Conservation (phyloP, 768 basidiomycete species). For the Mycena rosella region DNA sequence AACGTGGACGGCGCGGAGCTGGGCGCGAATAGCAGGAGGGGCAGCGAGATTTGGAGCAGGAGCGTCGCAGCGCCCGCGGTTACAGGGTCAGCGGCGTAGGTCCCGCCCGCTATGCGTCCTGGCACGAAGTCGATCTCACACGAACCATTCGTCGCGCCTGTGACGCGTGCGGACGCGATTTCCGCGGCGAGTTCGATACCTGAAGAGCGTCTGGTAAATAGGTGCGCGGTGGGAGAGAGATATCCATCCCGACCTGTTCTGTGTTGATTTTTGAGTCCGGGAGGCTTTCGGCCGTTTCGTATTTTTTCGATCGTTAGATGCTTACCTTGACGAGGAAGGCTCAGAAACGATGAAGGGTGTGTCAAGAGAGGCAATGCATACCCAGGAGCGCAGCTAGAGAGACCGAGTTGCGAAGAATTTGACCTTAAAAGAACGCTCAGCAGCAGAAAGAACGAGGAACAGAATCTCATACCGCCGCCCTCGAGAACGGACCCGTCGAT, state of each 20-base stretch:
- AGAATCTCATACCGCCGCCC: slow-evolving; percentile 63
- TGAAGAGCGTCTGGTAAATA: slow-evolving; percentile 39
- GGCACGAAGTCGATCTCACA: slow-evolving; percentile 68
- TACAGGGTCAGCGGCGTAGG: slow-evolving; percentile 57
- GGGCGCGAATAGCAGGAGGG: slow-evolving; percentile 72
- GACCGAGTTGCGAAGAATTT: slow-evolving; percentile 73
- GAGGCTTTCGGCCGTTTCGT: slow-evolving; percentile 66
- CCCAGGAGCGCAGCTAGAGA: slow-evolving; percentile 73
- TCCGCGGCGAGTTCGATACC: slow-evolving; percentile 75
- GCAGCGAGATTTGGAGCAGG: slow-evolving; percentile 78
- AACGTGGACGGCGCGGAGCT: slow-evolving; percentile 57
- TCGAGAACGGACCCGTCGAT: slow-evolving; percentile 67
- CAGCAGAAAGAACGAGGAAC: not conserved
- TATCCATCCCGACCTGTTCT: slow-evolving; percentile 63
- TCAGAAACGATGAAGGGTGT: too few species aligned
- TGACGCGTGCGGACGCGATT: slow-evolving; percentile 68
- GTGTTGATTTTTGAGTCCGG: slow-evolving; percentile 82
- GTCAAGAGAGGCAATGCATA: too few species aligned
- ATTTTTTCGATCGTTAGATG: slow-evolving; percentile 55
- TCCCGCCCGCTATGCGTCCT: slow-evolving; percentile 55
- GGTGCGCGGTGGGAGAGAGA: not conserved
- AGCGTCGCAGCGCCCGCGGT: slow-evolving; percentile 82
- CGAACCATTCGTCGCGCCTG: slow-evolving; percentile 69
- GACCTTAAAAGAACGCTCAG: slow-evolving; percentile 2
- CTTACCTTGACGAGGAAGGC: too few species aligned